phyloP scores from a whole-genome alignment of 1,284 basidiomycete species.

The Ustilago bromivora region DNA sequence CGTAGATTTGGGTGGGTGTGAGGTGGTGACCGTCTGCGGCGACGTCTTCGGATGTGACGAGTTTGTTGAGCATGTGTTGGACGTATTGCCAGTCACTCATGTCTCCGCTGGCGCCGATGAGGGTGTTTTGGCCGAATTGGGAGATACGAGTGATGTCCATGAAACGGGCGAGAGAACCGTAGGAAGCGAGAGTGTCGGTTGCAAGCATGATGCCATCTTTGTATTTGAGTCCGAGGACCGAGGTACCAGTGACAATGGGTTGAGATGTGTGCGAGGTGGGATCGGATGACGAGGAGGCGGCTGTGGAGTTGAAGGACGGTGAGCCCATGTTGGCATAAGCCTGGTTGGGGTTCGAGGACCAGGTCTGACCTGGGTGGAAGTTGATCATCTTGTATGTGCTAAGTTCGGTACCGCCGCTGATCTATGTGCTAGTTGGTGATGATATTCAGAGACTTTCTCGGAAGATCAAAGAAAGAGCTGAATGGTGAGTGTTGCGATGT shows the following conservation, averaged over 20 bases:
- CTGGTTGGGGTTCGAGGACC: conserved; percentile 47
- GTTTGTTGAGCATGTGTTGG: conserved; percentile 74
- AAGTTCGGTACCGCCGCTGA: not conserved
- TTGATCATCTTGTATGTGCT: conserved; percentile 27
- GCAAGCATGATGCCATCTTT: conserved; percentile 98
- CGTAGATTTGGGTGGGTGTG: conserved; percentile 90
- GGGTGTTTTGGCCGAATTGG: conserved; percentile 80
- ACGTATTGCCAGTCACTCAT: conserved; percentile 98
- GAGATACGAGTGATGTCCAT: conserved; percentile 92
- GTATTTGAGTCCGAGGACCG: conserved; percentile 91
- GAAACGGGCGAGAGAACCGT: conserved; percentile 96
- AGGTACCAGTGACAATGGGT: conserved; percentile 96
- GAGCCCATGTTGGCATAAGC: conserved; percentile 27
- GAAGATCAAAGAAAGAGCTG: not conserved
- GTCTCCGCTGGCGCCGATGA: conserved; percentile 93
- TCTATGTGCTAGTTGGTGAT: not conserved
- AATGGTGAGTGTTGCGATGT: not conserved
- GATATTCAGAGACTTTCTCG: not conserved
- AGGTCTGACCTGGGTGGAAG: conserved; percentile 54
- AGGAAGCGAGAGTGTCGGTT: conserved; percentile 97
- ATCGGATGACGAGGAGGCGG: conserved; percentile 42
- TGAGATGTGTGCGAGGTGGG: conserved; percentile 73
- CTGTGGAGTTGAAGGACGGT: conserved; percentile 66
- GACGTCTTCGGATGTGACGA: conserved; percentile 78
- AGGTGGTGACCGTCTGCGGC: conserved; percentile 85